These are phyloP conservation scores for Cylindrotheca closterium DNA, from an alignment of 108 stramenopile genomes.

Conservation along the genomic window DNA sequence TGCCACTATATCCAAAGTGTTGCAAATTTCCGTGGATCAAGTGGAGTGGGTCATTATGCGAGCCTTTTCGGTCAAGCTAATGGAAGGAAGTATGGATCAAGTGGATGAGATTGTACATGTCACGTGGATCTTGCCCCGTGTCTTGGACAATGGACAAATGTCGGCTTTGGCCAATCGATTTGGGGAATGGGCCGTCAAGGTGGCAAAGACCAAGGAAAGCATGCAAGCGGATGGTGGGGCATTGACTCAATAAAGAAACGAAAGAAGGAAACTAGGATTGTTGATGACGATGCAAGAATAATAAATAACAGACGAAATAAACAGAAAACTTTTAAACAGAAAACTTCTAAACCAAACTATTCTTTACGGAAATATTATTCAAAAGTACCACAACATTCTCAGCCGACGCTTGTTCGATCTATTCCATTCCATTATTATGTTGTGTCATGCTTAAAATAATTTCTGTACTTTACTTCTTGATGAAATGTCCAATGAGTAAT, in stretches of 20 bases:
- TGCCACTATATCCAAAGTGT: conserved; percentile 77
- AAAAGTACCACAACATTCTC: too few relatives aligned
- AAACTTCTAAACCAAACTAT: too few relatives aligned
- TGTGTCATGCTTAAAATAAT: too few relatives aligned
- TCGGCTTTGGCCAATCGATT: conserved; percentile 74
- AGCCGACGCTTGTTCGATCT: too few relatives aligned
- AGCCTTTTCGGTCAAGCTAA: conserved; percentile 90
- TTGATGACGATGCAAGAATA: too few relatives aligned
- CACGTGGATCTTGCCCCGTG: conserved; percentile 98
- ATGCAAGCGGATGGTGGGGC: conserved; percentile 56
- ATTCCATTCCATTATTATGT: too few relatives aligned
- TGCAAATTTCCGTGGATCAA: conserved; percentile 79
- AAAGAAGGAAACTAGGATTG: too few relatives aligned
- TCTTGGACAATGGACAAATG: conserved; percentile 82
- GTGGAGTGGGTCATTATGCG: conserved; percentile 99
- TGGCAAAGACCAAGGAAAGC: conserved; percentile 58
- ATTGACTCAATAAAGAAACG: too few relatives aligned
- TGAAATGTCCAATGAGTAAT: conserved; percentile 47
- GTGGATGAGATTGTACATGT: conserved; percentile 84
- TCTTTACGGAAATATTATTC: too few relatives aligned
- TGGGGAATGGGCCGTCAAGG: conserved; percentile 84
- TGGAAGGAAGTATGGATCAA: conserved; percentile 89
- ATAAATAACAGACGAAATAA: too few relatives aligned
- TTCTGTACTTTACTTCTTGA: too few relatives aligned
- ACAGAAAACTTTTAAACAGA: too few relatives aligned